These are phyloP conservation scores for Coemansia sp. DNA, from an alignment of 192 early-diverging fungal genomes.

Conservation along the genomic window DNA sequence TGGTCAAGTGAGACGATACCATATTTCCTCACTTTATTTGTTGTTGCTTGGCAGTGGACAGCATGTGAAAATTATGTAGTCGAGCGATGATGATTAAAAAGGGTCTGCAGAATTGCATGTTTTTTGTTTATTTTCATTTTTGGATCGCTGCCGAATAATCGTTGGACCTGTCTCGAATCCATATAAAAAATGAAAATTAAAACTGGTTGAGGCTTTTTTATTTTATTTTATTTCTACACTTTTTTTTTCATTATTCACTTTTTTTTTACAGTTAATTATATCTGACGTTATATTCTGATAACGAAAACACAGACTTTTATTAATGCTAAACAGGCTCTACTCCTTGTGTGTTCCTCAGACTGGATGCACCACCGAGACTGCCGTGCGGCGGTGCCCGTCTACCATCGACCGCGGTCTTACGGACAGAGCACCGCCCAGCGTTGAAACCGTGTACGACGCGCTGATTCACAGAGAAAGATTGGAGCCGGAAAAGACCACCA, in stretches of 20 bases:
- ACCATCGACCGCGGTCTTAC: constrained; percentile 19
- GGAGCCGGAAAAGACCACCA: constrained; percentile 61
- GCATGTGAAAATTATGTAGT: no score
- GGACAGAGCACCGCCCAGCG: constrained; percentile 32
- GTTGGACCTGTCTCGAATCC: not conserved
- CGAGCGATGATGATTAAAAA: no score
- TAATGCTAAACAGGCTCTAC: constrained; percentile 13
- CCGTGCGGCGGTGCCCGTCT: constrained; percentile 34
- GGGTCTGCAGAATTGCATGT: no score
- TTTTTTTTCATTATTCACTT: not conserved
- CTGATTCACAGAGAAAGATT: constrained; percentile 59
- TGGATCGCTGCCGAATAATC: not conserved
- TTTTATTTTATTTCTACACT: not conserved
- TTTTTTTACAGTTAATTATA: not conserved
- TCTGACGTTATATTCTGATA: no score
- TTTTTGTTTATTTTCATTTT: not conserved
- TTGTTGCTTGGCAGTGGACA: no score
- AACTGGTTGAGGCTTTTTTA: no score
- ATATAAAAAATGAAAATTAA: not conserved
- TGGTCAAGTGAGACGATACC: not conserved
- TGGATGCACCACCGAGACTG: constrained; percentile 22
- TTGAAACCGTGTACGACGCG: constrained; percentile 75
- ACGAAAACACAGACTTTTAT: not conserved
- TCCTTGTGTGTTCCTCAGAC: constrained; percentile 24
- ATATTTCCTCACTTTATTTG: not conserved